A percentile compares a stretch with the other conserved stretches of the same genome.
Evolutionary conservation across 805 yeast genomes (phyloP).

Genomic region (Brettanomyces bruxellensis): DNA sequence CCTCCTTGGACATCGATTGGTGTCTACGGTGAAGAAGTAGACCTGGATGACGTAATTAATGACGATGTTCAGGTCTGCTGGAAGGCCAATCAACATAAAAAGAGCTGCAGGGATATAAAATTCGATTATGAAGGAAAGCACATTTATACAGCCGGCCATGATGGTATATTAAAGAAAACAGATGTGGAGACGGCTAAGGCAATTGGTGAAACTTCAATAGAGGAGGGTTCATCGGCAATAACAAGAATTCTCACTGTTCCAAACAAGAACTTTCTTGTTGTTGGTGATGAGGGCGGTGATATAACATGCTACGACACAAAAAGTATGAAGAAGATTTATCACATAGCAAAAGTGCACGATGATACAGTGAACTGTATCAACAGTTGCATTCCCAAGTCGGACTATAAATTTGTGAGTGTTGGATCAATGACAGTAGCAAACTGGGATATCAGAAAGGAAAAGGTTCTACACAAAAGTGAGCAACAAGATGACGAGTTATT

Average conservation of each 20-base stretch:
- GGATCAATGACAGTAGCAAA: conserved; percentile 79
- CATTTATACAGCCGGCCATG: conserved; percentile 70
- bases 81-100: conserved; percentile 88
- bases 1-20: conserved; percentile 1
- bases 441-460: conserved; percentile 64
- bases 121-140: conserved; percentile 43
- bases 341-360: conserved; percentile 52
- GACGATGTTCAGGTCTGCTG: conserved; percentile 37
- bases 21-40: conserved; percentile 7
- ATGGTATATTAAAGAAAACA: conserved; percentile 70
- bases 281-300: conserved; percentile 65
- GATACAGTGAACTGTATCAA: conserved; percentile 72
- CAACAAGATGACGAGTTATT: conserved; percentile 93
- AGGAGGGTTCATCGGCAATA: conserved; percentile 6
- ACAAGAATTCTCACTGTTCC: conserved; percentile 39
- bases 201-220: conserved; percentile 33
- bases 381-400: conserved; percentile 60
- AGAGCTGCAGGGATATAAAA: conserved; percentile 67
- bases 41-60: conserved; percentile 18
- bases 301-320: conserved; percentile 58
- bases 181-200: conserved; percentile 69
- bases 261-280: conserved; percentile 40
- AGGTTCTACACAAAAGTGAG: conserved; percentile 58
- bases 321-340: conserved; percentile 30
- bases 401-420: conserved; percentile 67